Evolutionary conservation across 768 basidiomycete genomes (phyloP).

Genomic region (Tephrocybe sp.): DNA sequence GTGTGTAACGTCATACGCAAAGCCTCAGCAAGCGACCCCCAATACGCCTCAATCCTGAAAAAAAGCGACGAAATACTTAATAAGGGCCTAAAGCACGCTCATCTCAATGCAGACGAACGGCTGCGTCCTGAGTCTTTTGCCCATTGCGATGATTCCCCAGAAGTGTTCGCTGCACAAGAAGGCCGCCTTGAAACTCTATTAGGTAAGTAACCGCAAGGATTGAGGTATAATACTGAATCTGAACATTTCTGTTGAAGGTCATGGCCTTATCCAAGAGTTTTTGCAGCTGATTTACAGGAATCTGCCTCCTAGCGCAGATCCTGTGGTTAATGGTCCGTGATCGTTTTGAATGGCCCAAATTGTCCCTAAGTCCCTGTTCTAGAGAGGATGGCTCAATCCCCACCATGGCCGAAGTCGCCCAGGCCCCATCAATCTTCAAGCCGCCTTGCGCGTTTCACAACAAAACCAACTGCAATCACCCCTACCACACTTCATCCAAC

Average conservation of each 20-base stretch:
- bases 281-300: too few species aligned
- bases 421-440: constrained; percentile 27
- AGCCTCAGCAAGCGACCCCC: not conserved
- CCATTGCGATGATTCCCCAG: constrained; percentile 6
- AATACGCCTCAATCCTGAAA: not conserved
- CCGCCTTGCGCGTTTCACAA: constrained; percentile 33
- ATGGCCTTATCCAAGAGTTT: too few species aligned
- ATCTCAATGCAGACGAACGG: not conserved
- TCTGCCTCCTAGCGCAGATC: too few species aligned
- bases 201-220: not conserved
- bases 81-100: not conserved
- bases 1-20: not conserved
- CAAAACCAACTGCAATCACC: constrained; percentile 16
- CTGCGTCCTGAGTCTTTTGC: constrained; percentile 3
- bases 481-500: constrained; percentile 17
- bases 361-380: too few species aligned
- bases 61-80: constrained; percentile 5
- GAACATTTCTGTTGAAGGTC: too few species aligned
- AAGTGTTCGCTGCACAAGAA: not conserved
- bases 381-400: not conserved
- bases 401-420: constrained; percentile 1
- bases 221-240: too few species aligned
- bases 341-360: too few species aligned
- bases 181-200: not conserved
- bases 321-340: too few species aligned